These are phyloP conservation scores for Kodamaea fukazawae DNA, from an alignment of 805 yeast species.

Conservation along the genomic window DNA sequence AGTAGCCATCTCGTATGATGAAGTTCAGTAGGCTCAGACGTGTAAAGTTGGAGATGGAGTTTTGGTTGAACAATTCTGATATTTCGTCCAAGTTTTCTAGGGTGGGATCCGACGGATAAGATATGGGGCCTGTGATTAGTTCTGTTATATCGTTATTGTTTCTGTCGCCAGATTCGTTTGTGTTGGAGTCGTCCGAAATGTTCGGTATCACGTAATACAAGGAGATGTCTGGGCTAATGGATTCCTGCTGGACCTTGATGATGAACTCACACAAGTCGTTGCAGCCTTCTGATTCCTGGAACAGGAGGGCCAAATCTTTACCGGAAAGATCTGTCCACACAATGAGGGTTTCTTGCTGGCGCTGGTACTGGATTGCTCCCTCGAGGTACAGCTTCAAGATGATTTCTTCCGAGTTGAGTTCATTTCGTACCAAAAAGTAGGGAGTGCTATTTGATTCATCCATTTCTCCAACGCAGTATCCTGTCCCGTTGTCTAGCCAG, in stretches of 20 bases:
- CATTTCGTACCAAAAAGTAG: slow-evolving; percentile 69
- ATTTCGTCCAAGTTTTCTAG: slow-evolving; percentile 51
- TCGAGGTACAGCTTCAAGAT: slow-evolving; percentile 65
- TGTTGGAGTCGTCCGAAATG: slow-evolving; percentile 15
- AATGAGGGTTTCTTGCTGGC: slow-evolving; percentile 90
- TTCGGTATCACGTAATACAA: slow-evolving; percentile 60
- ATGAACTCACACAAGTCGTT: slow-evolving; percentile 78
- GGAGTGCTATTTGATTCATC: slow-evolving; percentile 42
- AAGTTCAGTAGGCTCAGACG: slow-evolving; percentile 57
- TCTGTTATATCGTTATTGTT: slow-evolving; percentile 57
- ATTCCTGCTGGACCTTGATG: slow-evolving; percentile 58
- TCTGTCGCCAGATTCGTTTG: slow-evolving; percentile 19
- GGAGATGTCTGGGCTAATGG: slow-evolving; percentile 60
- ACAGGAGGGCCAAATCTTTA: slow-evolving; percentile 80
- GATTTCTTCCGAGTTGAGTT: slow-evolving; percentile 54
- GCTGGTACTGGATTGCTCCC: slow-evolving; percentile 79
- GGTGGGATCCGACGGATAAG: slow-evolving; percentile 58
- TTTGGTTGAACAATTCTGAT: slow-evolving; percentile 55
- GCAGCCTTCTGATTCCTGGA: slow-evolving; percentile 91
- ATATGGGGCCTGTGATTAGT: slow-evolving; percentile 75
- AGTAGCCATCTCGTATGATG: slow-evolving; percentile 52
- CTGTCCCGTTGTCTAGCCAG: slow-evolving; percentile 94
- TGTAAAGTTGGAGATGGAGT: slow-evolving; percentile 60
- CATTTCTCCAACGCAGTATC: slow-evolving; percentile 76
- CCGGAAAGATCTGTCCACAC: slow-evolving; percentile 87